Evolutionary conservation across 805 yeast genomes (phyloP), one percentile per base, ranked within the genome.

Genomic region (Danielia reshetovae): DNA sequence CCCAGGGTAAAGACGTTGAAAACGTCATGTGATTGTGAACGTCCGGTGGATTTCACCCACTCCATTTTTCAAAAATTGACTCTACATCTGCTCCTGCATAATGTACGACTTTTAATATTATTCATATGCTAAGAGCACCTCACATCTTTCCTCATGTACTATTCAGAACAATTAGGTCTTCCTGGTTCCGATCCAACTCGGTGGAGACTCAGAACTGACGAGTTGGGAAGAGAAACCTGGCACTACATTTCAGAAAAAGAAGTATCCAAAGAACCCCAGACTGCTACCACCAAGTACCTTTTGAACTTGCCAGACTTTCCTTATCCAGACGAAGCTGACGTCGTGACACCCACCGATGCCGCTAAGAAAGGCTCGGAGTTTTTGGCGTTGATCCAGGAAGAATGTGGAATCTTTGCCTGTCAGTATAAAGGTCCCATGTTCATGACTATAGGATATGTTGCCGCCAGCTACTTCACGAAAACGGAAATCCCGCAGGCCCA

Each of bases 401-500:
- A 65, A 1, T 74, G 81, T n/a, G 99, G 98, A 0, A 77, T 79
- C 6, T 85, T 90, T 62, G 96, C 97, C 1, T 77, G 83, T 49
- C 95, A 86, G 54, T 93, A 93, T 54, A 88, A 88, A 44, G 99
- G 99, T 2, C 99, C 99, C 3, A 89, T 90, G 96, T 93, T 93
- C 59, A 79, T 93, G 86, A 78, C 93, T 0, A 81, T 89, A 38
- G 97, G 98, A 1, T 85, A 82, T 48, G 78, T 93, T 17, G 84
- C 75, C 0, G 78, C 85, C 2, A 72, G 75, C 43, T 85, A 88
- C 58, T 79, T 79, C 54, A 74, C 89, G 9, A 74, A 76, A 24
- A 70, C 77, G 0, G 75, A 74, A 8, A 83, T 93, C 24, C 81
- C 89, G 0, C 79, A 77, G 19, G 80, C 75, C 24, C 75, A 72